phyloP scores from a whole-genome alignment of 805 yeast species.

The Kodamaea kaohsiungensis region DNA sequence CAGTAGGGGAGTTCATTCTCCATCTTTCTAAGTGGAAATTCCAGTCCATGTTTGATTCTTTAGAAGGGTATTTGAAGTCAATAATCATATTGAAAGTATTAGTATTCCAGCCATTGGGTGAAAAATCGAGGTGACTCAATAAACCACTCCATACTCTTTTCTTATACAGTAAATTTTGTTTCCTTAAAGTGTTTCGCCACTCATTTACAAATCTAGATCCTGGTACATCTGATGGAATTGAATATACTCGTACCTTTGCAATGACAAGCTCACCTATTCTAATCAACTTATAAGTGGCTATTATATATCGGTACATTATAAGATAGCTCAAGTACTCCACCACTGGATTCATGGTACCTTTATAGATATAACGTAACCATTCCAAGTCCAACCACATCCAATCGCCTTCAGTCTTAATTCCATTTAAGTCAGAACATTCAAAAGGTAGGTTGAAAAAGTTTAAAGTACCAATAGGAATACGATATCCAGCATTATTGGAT shows the following conservation, averaged over 20 bases:
- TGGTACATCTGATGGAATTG: conserved; percentile 46
- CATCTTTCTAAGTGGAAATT: conserved; percentile 38
- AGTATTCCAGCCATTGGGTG: conserved; percentile 35
- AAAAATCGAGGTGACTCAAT: conserved; percentile 46
- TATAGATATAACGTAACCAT: conserved; percentile 20
- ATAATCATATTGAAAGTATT: not conserved
- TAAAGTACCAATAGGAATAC: conserved; percentile 52
- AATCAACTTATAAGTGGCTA: conserved; percentile 42
- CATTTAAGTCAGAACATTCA: conserved; percentile 27
- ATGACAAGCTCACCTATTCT: conserved; percentile 5
- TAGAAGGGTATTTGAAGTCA: not conserved
- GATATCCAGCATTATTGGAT: conserved; percentile 41
- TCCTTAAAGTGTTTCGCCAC: conserved; percentile 29
- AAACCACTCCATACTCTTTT: conserved; percentile 39
- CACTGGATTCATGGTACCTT: conserved; percentile 1
- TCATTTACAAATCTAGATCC: conserved; percentile 32
- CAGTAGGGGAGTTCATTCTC: conserved; percentile 12
- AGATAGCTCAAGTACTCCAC: conserved; percentile 43
- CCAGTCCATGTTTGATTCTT: not conserved
- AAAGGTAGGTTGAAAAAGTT: conserved; percentile 45
- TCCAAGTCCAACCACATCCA: conserved; percentile 64
- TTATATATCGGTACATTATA: conserved; percentile 37
- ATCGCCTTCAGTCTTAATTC: conserved; percentile 20
- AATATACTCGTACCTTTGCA: conserved; percentile 46
- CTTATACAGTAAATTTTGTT: not conserved